A percentile compares a stretch with the other conserved stretches of the same genome.
Evolutionary conservation across 306 rosid genomes (phyloP).

Genomic region (Citrullus colocynthis): DNA sequence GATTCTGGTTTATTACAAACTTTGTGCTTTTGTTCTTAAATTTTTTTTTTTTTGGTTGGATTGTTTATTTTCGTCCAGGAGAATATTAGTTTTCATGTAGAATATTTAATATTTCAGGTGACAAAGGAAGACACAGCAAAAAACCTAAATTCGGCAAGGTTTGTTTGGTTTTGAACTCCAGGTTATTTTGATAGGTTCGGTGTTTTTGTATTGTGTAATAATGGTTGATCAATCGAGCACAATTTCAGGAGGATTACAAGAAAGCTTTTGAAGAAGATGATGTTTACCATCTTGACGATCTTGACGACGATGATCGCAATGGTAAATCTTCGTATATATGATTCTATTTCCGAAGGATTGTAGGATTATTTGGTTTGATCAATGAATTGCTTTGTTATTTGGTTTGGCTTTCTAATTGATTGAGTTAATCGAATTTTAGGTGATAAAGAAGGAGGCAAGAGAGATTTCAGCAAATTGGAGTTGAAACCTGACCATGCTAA

Average conservation of each 20-base stretch:
- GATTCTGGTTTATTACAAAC: neutral
- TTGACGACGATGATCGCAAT: slow-evolving; percentile 41
- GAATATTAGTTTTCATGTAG: neutral
- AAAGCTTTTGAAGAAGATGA: slow-evolving; percentile 36
- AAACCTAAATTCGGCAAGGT: slow-evolving; percentile 43
- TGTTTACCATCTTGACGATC: slow-evolving; percentile 45
- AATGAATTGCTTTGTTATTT: neutral
- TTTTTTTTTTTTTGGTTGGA: neutral
- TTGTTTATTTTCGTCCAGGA: neutral
- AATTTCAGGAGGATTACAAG: slow-evolving; percentile 45
- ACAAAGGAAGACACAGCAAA: slow-evolving; percentile 46
- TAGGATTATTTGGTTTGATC: neutral
- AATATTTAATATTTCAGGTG: slow-evolving; percentile 33
- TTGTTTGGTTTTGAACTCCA: neutral
- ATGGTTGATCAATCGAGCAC: neutral
- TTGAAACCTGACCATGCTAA: slow-evolving; percentile 66
- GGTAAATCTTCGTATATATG: slow-evolving; percentile 24
- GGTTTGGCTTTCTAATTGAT: neutral
- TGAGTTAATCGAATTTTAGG: slow-evolving; percentile 5
- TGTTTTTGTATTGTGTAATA: neutral
- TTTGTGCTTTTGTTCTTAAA: neutral
- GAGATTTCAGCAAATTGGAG: slow-evolving; percentile 80
- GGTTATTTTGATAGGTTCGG: neutral
- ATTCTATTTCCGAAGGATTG: neutral
- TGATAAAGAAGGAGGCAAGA: slow-evolving; percentile 37